These are phyloP conservation scores for Quercus phellos DNA, from an alignment of 331 rosid genomes.

Conservation along the genomic window DNA sequence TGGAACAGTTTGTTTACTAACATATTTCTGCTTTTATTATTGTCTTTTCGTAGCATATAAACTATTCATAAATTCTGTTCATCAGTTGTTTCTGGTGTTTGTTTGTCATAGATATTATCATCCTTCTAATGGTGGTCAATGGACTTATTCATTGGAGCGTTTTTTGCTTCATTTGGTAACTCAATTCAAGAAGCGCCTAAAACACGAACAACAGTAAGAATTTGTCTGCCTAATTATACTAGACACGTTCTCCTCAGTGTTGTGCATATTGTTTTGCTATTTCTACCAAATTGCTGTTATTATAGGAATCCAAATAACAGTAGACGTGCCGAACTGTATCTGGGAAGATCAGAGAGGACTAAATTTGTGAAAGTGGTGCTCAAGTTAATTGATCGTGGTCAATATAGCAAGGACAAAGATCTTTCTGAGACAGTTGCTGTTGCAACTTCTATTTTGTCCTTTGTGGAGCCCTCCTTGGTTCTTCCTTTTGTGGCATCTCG, in stretches of 20 bases:
- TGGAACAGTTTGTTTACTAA: conserved; percentile 88
- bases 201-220: conserved; percentile 73
- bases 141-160: conserved; percentile 86
- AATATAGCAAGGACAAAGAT: conserved; percentile 93
- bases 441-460: conserved; percentile 83
- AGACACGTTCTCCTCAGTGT: conserved; percentile 6
- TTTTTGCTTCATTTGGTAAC: conserved; percentile 77
- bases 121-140: conserved; percentile 99
- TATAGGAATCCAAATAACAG: conserved; percentile 46
- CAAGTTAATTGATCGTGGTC: conserved; percentile 93
- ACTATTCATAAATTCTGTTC: conserved; percentile 5
- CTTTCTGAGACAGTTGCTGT: conserved; percentile 95
- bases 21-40: conserved; percentile 20
- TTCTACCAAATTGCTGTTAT: conserved; percentile 37
- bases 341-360: conserved; percentile 76
- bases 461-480: conserved; percentile 85
- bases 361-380: conserved; percentile 77
- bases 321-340: conserved; percentile 38
- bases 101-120: conserved; percentile 77
- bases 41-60: conserved; percentile 11
- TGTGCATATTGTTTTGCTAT: conserved; percentile 14
- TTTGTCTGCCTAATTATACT: conserved; percentile 11
- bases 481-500: conserved; percentile 96
- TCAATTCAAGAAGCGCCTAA: conserved; percentile 87
- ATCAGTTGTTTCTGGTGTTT: conserved; percentile 1